Percentiles rank a stretch among this genome's conserved stretches.
These are phyloP conservation scores for Cyanodermella asteris DNA, from an alignment of 2,329 filamentous ascomycete species.

Conservation along the genomic window DNA sequence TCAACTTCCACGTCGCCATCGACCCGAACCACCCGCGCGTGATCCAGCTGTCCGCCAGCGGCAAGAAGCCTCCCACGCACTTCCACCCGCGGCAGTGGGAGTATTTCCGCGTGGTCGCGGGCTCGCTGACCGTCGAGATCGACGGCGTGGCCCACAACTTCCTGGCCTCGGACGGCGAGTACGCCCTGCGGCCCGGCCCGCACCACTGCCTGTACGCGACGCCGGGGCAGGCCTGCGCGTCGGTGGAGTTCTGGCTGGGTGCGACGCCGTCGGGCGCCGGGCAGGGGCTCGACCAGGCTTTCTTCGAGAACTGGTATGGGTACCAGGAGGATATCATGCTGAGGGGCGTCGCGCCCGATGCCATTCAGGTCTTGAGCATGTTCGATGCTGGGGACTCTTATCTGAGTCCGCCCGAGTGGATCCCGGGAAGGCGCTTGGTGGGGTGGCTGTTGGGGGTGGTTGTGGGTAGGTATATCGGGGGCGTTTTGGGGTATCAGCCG, in stretches of 20 bases:
- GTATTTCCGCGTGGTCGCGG: conserved; percentile 13
- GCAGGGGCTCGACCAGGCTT: conserved; percentile 14
- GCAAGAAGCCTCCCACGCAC: conserved; percentile 14
- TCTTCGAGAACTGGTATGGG: conserved; percentile 17
- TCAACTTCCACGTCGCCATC: conserved; percentile 6
- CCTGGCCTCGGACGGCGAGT: conserved; percentile 12
- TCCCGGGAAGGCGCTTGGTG: conserved; percentile 14
- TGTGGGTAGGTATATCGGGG: conserved; percentile 19
- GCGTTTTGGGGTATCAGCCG: conserved; percentile 18
- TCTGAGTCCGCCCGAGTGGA: conserved; percentile 16
- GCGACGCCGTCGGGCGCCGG: conserved; percentile 10
- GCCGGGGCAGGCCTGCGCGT: conserved; percentile 4
- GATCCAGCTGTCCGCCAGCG: conserved; percentile 6
- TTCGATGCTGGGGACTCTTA: conserved; percentile 20
- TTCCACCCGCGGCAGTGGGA: conserved; percentile 15
- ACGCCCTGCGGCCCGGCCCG: conserved; percentile 9
- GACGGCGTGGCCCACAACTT: conserved; percentile 11
- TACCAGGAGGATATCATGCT: conserved; percentile 14
- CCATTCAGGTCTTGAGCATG: conserved; percentile 17
- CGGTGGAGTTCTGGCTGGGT: conserved; percentile 11
- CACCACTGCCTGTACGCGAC: conserved; percentile 11
- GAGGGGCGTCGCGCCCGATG: conserved; percentile 10
- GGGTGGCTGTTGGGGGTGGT: conserved; percentile 13
- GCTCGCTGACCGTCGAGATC: conserved; percentile 11
- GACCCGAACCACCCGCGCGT: conserved; percentile 2